Evolutionary conservation across 2,329 filamentous ascomycete species (phyloP).

Genomic region (Colletotrichum simmondsii): DNA sequence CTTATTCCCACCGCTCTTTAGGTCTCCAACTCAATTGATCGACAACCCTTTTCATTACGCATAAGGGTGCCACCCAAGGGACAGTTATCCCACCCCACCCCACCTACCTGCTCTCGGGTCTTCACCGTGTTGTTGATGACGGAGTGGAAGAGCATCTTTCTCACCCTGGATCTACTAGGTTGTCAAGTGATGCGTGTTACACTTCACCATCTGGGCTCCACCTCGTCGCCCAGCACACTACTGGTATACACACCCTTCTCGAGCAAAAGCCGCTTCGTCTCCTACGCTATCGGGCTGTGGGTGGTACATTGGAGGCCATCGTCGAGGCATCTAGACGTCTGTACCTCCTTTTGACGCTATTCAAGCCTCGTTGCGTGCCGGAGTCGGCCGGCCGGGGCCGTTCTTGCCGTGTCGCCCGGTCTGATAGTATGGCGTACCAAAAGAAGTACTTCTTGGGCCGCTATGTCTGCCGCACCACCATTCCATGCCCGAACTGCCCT

Average conservation of each 20-base stretch:
- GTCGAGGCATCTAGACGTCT: neutral
- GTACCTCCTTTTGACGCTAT: neutral
- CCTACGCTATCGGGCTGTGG: neutral
- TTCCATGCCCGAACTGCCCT: neutral
- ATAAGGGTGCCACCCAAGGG: neutral
- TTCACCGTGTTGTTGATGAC: neutral
- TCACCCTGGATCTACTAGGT: neutral
- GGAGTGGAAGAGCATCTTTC: neutral
- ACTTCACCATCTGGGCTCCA: neutral
- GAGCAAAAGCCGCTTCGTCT: neutral
- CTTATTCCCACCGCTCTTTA: constrained; percentile 20
- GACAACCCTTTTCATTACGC: neutral
- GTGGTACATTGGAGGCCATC: neutral
- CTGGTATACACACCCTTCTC: neutral
- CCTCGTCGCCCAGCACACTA: neutral
- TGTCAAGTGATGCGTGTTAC: neutral
- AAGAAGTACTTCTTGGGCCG: neutral
- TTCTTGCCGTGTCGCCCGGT: neutral
- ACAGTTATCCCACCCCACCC: neutral
- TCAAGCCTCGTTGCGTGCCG: constrained; percentile 1
- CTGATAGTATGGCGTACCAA: neutral
- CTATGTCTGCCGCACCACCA: neutral
- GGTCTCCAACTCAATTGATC: neutral
- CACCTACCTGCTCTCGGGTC: neutral
- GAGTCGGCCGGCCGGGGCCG: constrained; percentile 9